These are phyloP conservation scores for Suhomyces sp. DNA, from an alignment of 805 yeast species.

Conservation along the genomic window DNA sequence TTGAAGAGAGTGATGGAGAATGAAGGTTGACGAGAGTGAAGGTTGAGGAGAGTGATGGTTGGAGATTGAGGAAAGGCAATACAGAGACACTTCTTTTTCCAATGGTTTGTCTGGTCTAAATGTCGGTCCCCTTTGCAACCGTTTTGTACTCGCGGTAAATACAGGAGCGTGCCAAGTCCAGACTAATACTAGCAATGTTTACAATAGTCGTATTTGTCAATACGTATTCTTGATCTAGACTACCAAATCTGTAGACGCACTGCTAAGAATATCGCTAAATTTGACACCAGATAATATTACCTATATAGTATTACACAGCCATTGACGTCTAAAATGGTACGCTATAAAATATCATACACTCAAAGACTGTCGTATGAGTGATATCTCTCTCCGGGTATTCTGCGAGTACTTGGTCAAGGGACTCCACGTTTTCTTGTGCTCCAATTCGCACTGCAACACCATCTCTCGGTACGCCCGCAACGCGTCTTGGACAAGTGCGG, in stretches of 20 bases:
- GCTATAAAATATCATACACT: not conserved
- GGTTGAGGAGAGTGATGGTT: no score
- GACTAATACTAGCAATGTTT: not conserved
- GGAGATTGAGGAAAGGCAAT: no score
- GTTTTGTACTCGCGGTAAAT: not conserved
- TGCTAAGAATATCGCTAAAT: no score
- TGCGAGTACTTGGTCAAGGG: not conserved
- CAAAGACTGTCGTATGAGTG: not conserved
- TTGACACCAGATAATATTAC: no score
- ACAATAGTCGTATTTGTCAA: not conserved
- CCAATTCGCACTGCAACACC: slow-evolving; percentile 3
- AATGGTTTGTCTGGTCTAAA: no score
- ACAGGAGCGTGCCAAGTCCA: not conserved
- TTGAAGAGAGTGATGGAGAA: no score
- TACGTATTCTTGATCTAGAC: not conserved
- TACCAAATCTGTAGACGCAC: no score
- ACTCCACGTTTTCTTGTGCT: not conserved
- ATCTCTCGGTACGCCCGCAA: slow-evolving; percentile 5
- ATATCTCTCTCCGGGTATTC: not conserved
- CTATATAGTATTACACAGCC: no score
- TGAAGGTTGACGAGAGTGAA: no score
- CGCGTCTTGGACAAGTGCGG: slow-evolving; percentile 7
- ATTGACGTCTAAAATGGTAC: no score
- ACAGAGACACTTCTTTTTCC: no score
- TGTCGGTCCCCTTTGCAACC: not conserved